Conservation (phyloP, 1,284 basidiomycete genomes). For the Ceratobasidium sp. region DNA sequence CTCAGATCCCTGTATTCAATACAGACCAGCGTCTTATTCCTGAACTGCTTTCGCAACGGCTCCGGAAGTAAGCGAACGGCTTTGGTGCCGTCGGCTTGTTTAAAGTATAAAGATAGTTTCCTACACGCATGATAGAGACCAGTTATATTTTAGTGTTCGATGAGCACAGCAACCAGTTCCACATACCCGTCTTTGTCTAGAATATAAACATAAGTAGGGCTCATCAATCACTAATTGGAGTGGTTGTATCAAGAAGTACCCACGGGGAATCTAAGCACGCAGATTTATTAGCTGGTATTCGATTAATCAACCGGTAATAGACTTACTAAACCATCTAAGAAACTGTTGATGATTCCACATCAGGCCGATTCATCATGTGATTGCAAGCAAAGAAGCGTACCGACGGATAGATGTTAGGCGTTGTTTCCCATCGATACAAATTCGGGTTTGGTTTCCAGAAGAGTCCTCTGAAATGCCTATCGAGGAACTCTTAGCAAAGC, state of each 20-base stretch:
- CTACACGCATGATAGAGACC: not conserved
- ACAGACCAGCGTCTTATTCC: slow-evolving; percentile 41
- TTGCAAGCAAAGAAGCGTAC: slow-evolving; percentile 6
- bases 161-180: not conserved
- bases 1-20: slow-evolving; percentile 40
- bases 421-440: slow-evolving; percentile 44
- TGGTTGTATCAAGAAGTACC: not conserved
- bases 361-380: not conserved
- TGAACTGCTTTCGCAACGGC: slow-evolving; percentile 33
- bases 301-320: not conserved
- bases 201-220: not conserved
- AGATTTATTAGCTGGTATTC: not conserved
- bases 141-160: not conserved
- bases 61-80: slow-evolving; percentile 33
- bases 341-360: slow-evolving; percentile 3
- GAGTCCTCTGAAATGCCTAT: slow-evolving; percentile 35
- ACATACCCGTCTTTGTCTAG: slow-evolving; percentile 34
- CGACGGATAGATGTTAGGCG: slow-evolving; percentile 42
- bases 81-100: slow-evolving; percentile 27
- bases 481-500: not conserved
- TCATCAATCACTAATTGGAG: not conserved
- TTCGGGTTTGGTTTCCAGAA: slow-evolving; percentile 38
- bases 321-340: slow-evolving; percentile 42
- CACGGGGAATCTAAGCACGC: slow-evolving; percentile 18
- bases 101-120: slow-evolving; percentile 40